Conservation (phyloP, 163 green algal genomes). For the Chlorella variabilis region DNA sequence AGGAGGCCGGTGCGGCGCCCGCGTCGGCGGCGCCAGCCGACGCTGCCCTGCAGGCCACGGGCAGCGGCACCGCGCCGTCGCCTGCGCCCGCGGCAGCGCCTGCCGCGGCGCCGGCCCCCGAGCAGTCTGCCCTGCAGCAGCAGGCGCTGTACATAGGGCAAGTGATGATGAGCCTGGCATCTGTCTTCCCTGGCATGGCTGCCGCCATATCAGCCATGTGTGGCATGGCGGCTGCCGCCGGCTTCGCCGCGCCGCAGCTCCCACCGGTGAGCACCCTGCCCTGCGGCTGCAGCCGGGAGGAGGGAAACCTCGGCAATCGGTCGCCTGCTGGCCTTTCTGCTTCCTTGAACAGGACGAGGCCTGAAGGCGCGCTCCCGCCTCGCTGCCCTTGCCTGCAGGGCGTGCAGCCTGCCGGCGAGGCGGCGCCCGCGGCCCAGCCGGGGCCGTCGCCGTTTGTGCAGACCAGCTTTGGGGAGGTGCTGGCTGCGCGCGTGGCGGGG, state of each 20-base stretch:
- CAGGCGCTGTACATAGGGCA: constrained; percentile 40
- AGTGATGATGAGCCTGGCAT: constrained; percentile 44
- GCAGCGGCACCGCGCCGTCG: neutral
- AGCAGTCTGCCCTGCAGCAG: constrained; percentile 28
- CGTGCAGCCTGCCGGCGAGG: neutral
- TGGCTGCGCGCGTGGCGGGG: constrained; percentile 37
- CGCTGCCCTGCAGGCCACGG: neutral
- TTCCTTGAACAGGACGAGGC: too few relatives aligned
- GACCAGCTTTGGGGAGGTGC: constrained; percentile 44
- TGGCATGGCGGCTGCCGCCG: constrained; percentile 27
- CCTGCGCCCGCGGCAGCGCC: neutral
- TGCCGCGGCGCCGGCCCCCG: neutral
- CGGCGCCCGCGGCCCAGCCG: neutral
- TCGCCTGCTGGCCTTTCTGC: too few relatives aligned
- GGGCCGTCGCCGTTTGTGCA: constrained; percentile 22
- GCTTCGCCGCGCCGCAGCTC: constrained; percentile 10
- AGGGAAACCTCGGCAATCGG: too few relatives aligned
- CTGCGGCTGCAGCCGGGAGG: too few relatives aligned
- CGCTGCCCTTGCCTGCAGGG: too few relatives aligned
- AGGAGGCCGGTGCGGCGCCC: too few relatives aligned
- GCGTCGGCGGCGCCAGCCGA: neutral
- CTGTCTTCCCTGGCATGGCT: constrained; percentile 46
- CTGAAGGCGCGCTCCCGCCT: too few relatives aligned
- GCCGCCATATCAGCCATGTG: constrained; percentile 36
- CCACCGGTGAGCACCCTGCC: constrained; percentile 11